A percentile compares a stretch with the other conserved stretches of the same genome.
phyloP scores from a whole-genome alignment of 2,329 filamentous ascomycete genomes.

The Coniochaeta sp. region DNA sequence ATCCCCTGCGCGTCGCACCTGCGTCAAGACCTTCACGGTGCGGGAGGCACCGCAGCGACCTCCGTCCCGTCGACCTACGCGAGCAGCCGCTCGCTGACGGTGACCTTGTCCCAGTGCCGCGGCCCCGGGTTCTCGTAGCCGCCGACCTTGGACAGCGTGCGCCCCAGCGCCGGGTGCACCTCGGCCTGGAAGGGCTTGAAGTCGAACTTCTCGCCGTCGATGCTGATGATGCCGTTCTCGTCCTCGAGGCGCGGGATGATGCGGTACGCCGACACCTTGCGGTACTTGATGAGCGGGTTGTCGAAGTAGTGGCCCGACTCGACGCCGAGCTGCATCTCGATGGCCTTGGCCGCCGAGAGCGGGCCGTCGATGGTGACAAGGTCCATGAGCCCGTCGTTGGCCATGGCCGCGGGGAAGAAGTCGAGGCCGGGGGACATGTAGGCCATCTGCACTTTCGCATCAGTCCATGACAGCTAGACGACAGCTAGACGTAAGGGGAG shows the following conservation, averaged over 20 bases:
- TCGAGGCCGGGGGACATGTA: slow-evolving; percentile 83
- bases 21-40: no score
- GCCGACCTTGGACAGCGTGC: slow-evolving; percentile 71
- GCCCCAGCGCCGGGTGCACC: slow-evolving; percentile 73
- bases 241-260: slow-evolving; percentile 65
- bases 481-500: background rate
- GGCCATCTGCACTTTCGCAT: slow-evolving; percentile 71
- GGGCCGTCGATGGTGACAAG: slow-evolving; percentile 74
- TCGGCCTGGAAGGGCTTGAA: slow-evolving; percentile 91
- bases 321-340: slow-evolving; percentile 65
- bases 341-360: slow-evolving; percentile 56
- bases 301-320: slow-evolving; percentile 74
- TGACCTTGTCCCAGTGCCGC: slow-evolving; percentile 35
- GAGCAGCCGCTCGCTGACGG: background rate
- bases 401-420: slow-evolving; percentile 79
- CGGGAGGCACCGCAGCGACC: background rate
- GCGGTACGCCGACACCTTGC: slow-evolving; percentile 81
- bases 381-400: slow-evolving; percentile 81
- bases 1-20: no score
- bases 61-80: background rate
- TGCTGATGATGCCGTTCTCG: slow-evolving; percentile 76
- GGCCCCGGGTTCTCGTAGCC: slow-evolving; percentile 61
- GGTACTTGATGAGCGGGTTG: slow-evolving; percentile 67
- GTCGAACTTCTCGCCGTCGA: slow-evolving; percentile 83
- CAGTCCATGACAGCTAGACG: background rate